Evolutionary conservation across 1,139 yeast genomes (phyloP).

Genomic region (Debaryomyces coudertii): DNA sequence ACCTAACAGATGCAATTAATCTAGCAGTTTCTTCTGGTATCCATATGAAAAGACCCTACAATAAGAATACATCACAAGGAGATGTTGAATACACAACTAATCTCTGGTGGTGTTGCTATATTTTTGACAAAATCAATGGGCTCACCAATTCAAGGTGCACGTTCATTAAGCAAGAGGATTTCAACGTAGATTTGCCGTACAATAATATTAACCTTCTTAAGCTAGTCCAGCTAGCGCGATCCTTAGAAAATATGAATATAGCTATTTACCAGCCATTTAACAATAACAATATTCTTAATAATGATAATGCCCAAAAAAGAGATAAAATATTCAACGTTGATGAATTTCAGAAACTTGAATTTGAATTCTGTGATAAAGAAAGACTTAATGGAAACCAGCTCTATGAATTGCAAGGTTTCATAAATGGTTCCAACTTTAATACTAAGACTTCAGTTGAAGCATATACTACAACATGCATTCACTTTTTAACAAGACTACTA

Average conservation of each 20-base stretch:
- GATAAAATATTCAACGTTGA: slow-evolving; percentile 27
- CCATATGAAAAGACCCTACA: slow-evolving; percentile 30
- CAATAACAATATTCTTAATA: slow-evolving; percentile 13
- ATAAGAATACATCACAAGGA: slow-evolving; percentile 17
- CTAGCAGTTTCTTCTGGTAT: slow-evolving; percentile 35
- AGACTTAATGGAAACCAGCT: slow-evolving; percentile 4
- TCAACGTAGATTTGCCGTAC: slow-evolving; percentile 37
- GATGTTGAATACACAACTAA: slow-evolving; percentile 27
- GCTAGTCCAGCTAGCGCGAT: slow-evolving; percentile 30
- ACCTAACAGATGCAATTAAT: slow-evolving; percentile 35
- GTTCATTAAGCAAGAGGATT: slow-evolving; percentile 33
- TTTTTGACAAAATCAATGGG: slow-evolving; percentile 40
- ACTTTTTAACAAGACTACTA: slow-evolving; percentile 30
- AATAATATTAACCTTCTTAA: slow-evolving; percentile 27
- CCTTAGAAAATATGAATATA: slow-evolving; percentile 30
- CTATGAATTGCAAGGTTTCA: not conserved
- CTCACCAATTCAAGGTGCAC: slow-evolving; percentile 28
- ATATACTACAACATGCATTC: slow-evolving; percentile 9
- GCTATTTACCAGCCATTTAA: slow-evolving; percentile 31
- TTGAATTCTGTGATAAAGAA: slow-evolving; percentile 30
- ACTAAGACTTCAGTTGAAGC: slow-evolving; percentile 9
- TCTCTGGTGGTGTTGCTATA: slow-evolving; percentile 42
- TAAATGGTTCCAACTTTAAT: not conserved
- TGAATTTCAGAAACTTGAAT: slow-evolving; percentile 30
- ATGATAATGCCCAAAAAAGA: slow-evolving; percentile 18